Base-by-base conservation (phyloP, 345 rosid species). In the Murraya paniculata region DNA sequence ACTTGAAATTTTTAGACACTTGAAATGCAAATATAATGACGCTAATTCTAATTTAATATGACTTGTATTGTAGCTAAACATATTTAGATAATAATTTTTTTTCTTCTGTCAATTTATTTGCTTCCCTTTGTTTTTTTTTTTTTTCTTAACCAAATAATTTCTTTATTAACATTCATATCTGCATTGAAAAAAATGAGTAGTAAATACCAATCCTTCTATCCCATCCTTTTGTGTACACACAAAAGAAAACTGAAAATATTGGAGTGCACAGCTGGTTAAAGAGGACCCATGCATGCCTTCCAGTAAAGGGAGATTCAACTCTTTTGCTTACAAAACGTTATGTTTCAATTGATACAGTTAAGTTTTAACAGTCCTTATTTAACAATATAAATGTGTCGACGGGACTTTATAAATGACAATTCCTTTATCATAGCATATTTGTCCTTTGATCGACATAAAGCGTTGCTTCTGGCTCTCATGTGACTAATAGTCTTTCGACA, bases 401-500 rank as follows among this genome's bases (percentile, higher is more conserved):
- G 9, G 56, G 67, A 27, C 38, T 55, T 56, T 5, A 39, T 55
- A 9, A 33, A 22, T 64, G 16, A 28, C 19, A 72, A 28, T 33
- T 16, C n/a, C 72, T 45, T 69, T 2, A 45, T 24, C 22, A 25
- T 14, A 22, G 56, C 68, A 41, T 28, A 6, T 64, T 18, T 30
- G 27, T 28, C 21, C 50, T 64, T 30, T 48, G 77, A 39, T 74
- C 62, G 45, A 30, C 59, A 60, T 60, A 9, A 62, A 45, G 16
- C 75, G 25, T 81, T 65, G 78, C 85, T 70, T 84, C 64, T 59
- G 77, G 48, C 73, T 65, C 39, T 77, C 64, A 58, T 58, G 60
- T 81, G 22, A 53, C 50, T 45, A 13, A 50, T 76, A 64, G 76
- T 33, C 35, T 70, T 70, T 25, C 78, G 33, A 71, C 45, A 67